phyloP scores from a whole-genome alignment of 2,329 filamentous ascomycete genomes.

The Curvularia eragrostidis region DNA sequence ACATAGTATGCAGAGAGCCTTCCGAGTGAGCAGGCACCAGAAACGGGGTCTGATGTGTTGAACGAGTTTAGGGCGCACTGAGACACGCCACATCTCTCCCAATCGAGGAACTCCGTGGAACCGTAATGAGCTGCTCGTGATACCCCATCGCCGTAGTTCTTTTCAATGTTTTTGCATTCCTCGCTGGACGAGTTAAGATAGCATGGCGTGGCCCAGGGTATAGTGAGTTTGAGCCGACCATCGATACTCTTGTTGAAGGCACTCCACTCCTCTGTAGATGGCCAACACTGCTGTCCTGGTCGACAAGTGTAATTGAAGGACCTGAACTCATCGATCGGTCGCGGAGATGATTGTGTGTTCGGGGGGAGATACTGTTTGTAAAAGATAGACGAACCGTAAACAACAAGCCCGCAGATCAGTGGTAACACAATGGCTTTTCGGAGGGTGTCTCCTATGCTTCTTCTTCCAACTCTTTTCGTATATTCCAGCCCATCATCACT shows the following conservation, averaged over 20 bases:
- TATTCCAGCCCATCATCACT: background rate
- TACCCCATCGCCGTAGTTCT: constrained; percentile 35
- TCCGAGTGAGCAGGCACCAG: constrained; percentile 42
- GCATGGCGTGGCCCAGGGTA: constrained; percentile 45
- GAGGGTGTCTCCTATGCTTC: background rate
- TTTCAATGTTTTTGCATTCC: constrained; percentile 30
- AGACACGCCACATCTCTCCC: constrained; percentile 42
- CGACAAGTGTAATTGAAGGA: constrained; percentile 41
- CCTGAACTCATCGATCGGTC: background rate
- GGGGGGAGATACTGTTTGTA: constrained; percentile 1
- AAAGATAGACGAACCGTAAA: constrained; percentile 12
- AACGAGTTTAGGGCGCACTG: constrained; percentile 42
- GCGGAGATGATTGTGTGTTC: background rate
- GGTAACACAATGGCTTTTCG: constrained; percentile 9
- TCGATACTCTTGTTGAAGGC: constrained; percentile 43
- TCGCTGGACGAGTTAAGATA: constrained; percentile 30
- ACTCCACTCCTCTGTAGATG: constrained; percentile 38
- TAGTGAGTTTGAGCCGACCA: constrained; percentile 38
- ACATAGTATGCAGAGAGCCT: constrained; percentile 45
- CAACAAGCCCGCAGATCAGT: constrained; percentile 14
- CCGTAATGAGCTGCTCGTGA: constrained; percentile 42
- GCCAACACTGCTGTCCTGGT: constrained; percentile 50
- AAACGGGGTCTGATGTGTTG: constrained; percentile 31
- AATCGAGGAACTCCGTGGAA: constrained; percentile 47
- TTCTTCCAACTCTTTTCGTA: background rate